Evolutionary conservation across 2,329 filamentous ascomycete genomes (phyloP).

Genomic region (Elsinoe australis): DNA sequence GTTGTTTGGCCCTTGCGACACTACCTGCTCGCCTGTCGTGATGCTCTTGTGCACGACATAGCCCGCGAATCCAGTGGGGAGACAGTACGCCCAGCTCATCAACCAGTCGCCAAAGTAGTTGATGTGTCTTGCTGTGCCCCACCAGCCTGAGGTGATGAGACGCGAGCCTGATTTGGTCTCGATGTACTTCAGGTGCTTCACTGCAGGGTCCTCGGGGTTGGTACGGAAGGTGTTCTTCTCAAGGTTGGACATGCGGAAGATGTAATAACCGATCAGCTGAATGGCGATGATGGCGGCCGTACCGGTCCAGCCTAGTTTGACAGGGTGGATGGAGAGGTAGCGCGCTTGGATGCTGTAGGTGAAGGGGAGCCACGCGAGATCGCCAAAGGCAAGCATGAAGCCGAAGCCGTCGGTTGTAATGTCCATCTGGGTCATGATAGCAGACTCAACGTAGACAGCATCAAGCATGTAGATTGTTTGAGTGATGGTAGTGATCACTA

Average conservation of each 20-base stretch:
- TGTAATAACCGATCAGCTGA: conserved; percentile 68
- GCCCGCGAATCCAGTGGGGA: conserved; percentile 78
- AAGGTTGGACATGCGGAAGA: conserved; percentile 89
- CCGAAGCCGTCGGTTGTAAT: conserved; percentile 90
- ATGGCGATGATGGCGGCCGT: conserved; percentile 58
- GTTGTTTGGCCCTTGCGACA: conserved; percentile 33
- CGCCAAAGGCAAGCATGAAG: conserved; percentile 89
- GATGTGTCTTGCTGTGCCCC: conserved; percentile 85
- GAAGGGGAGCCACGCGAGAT: conserved; percentile 88
- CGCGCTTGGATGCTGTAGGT: conserved; percentile 76
- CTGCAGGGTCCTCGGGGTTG: conserved; percentile 69
- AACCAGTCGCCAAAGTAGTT: conserved; percentile 96
- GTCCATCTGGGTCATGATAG: conserved; percentile 89
- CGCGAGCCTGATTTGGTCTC: conserved; percentile 75
- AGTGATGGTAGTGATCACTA: conserved; percentile 62
- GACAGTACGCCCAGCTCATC: conserved; percentile 81
- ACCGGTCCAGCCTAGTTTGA: conserved; percentile 64
- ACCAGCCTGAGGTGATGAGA: conserved; percentile 82
- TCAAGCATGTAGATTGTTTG: conserved; percentile 82
- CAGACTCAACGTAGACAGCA: conserved; percentile 76
- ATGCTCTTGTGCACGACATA: conserved; percentile 61
- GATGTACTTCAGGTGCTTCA: conserved; percentile 74
- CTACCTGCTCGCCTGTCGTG: conserved; percentile 53
- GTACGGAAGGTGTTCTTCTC: conserved; percentile 93
- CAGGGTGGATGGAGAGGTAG: conserved; percentile 75